Base-by-base conservation (phyloP, 2,329 filamentous ascomycete genomes). In the Proliferodiscus dingleyae region DNA sequence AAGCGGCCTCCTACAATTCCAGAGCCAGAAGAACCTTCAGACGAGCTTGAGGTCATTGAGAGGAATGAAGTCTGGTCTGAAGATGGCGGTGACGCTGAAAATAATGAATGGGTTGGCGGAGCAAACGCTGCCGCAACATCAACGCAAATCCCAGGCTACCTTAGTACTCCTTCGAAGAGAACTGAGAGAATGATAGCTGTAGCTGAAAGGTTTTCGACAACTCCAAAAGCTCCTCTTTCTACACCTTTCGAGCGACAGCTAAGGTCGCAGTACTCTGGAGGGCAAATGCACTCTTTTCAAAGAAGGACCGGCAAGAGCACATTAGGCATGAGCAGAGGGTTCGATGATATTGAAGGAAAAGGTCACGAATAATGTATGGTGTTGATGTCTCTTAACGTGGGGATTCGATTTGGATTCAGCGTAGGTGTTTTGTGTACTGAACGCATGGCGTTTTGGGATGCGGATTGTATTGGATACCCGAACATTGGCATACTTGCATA, bases 161-260 rank as follows among this genome's bases (percentile, higher is more conserved):
- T 55, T 26, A 49, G 38, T 28, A 56, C 53, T 10, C 52, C 52
- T 19, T 74, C 70, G n/a, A 69, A 69, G 40, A 68, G 70, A 65
- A 72, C 69, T 2, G 54, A 57, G 37, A 54, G 58, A 37, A 68
- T 72, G 3, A 61, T 67, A 41, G 61, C 67, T 5, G 61, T 67
- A 23, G 63, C 67, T 4, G 63, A 64, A 5, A 66, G 63, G 23
- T 56, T 66, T 37, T 63, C 71, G 7, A 73, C 69, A 3, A 73
- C 70, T 4, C 70, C 70, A 3, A 62, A 63, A 43, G 68, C 63
- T 13, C 68, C 70, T 11, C 57, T 72, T 5, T 67, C 70, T 5
- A 68, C 67, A 1, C 66, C 71, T n/a, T 61, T 71, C n/a, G 66
- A 70, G 46, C 57, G 61, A 21, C 63, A 66, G 28, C 55, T 66